These are phyloP conservation scores for Santalum album DNA, from an alignment of 164 flowering plant genomes.

Conservation along the genomic window DNA sequence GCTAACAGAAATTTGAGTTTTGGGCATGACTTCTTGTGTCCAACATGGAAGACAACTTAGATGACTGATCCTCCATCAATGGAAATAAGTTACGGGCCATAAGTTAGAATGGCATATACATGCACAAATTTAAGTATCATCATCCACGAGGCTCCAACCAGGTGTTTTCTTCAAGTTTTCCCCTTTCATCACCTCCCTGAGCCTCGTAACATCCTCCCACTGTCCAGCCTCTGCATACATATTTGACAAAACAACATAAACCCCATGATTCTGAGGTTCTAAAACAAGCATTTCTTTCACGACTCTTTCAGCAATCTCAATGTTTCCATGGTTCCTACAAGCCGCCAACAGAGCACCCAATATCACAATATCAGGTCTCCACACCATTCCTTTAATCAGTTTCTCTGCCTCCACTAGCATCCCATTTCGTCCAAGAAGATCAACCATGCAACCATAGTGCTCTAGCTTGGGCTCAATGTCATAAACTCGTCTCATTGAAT, in stretches of 20 bases:
- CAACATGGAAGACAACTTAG: too few species aligned
- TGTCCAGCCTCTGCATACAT: constrained; percentile 41
- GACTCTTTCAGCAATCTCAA: constrained; percentile 41
- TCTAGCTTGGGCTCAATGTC: constrained; percentile 49
- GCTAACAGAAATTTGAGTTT: too few species aligned
- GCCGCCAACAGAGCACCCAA: constrained; percentile 56
- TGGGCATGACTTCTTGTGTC: too few species aligned
- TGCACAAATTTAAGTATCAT: constrained; percentile 6
- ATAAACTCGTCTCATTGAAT: constrained; percentile 35
- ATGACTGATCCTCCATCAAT: too few species aligned
- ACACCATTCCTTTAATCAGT: constrained; percentile 42
- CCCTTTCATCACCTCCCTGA: constrained; percentile 32
- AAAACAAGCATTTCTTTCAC: constrained; percentile 31
- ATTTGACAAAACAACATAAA: constrained; percentile 36
- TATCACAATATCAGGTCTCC: constrained; percentile 52
- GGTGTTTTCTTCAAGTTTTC: constrained; percentile 32
- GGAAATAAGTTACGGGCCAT: too few species aligned
- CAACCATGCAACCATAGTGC: constrained; percentile 67
- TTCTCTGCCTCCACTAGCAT: constrained; percentile 48
- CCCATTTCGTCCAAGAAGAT: constrained; percentile 51
- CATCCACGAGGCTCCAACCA: constrained; percentile 36
- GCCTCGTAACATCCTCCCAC: constrained; percentile 38
- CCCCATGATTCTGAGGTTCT: constrained; percentile 45
- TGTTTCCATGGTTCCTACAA: constrained; percentile 38
- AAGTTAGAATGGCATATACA: too few species aligned